These are phyloP conservation scores for Colletotrichum godetiae DNA, from an alignment of 2,329 filamentous ascomycete genomes.

Conservation along the genomic window DNA sequence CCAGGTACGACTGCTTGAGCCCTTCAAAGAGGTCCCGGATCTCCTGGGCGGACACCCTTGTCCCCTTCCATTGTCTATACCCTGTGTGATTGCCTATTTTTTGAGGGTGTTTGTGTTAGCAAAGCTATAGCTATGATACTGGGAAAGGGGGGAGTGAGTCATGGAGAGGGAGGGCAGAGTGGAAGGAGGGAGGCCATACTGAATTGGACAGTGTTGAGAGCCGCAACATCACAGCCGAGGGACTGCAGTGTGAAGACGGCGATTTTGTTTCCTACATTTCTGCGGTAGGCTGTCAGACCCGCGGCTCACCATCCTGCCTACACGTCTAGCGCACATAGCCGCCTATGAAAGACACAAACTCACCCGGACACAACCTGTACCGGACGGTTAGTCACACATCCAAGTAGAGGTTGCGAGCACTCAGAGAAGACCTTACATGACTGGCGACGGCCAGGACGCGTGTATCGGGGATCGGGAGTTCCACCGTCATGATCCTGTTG, in stretches of 20 bases:
- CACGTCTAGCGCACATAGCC: not conserved
- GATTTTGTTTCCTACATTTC: constrained; percentile 98
- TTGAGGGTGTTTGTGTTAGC: not conserved
- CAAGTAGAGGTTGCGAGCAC: not conserved
- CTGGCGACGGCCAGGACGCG: constrained; percentile 89
- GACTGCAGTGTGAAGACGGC: constrained; percentile 95
- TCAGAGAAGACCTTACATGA: constrained; percentile 76
- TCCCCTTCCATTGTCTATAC: constrained; percentile 89
- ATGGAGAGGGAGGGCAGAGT: not conserved
- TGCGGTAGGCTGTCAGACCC: constrained; percentile 48
- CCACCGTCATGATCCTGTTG: constrained; percentile 47
- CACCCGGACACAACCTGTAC: constrained; percentile 58
- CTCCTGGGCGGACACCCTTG: constrained; percentile 82
- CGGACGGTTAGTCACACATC: constrained; percentile 34
- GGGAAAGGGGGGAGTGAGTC: no score
- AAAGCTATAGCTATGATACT: not conserved
- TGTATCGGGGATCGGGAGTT: constrained; percentile 65
- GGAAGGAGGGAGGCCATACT: constrained; percentile 67
- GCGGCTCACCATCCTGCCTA: not conserved
- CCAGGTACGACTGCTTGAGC: constrained; percentile 83
- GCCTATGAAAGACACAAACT: constrained; percentile 27
- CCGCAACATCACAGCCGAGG: constrained; percentile 91
- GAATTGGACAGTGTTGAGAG: constrained; percentile 97
- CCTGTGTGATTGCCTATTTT: constrained; percentile 89
- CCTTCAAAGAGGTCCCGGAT: constrained; percentile 88